Evolutionary conservation across 208 protist genomes (phyloP).

Genomic region (Wallacemonas sp.): DNA sequence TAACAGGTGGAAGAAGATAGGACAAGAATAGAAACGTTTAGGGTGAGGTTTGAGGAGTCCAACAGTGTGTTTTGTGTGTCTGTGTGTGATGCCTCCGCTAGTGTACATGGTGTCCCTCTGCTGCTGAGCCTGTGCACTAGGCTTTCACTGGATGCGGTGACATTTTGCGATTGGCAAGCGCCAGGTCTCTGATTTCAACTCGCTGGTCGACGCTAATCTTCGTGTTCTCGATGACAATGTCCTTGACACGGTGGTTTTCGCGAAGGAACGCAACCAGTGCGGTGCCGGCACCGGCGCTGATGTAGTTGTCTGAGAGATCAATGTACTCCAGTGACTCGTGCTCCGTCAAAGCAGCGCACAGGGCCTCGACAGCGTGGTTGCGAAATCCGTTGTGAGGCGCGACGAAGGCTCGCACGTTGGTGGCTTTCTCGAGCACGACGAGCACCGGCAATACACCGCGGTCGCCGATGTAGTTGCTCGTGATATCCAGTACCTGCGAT

Average conservation of each 20-base stretch:
- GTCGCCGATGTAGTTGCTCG: conserved; percentile 89
- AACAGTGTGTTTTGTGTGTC: too few species aligned
- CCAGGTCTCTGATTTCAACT: conserved; percentile 57
- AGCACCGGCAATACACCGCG: conserved; percentile 78
- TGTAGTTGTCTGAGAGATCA: conserved; percentile 90
- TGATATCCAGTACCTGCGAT: conserved; percentile 68
- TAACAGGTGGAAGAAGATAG: too few species aligned
- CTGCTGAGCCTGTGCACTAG: conserved; percentile 1
- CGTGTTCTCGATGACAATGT: conserved; percentile 80
- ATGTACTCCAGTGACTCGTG: conserved; percentile 70
- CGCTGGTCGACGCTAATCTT: conserved; percentile 84
- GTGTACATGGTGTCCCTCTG: background rate
- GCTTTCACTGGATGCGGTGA: background rate
- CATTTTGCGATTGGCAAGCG: conserved; percentile 39
- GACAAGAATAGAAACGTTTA: too few species aligned
- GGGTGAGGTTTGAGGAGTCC: too few species aligned
- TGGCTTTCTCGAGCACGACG: conserved; percentile 53
- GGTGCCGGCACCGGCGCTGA: conserved; percentile 84
- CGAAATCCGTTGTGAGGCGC: conserved; percentile 88
- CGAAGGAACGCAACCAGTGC: conserved; percentile 56
- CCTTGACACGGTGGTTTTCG: conserved; percentile 60
- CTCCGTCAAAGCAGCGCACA: conserved; percentile 44
- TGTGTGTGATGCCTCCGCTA: background rate
- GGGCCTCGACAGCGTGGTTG: conserved; percentile 64
- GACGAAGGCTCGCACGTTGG: conserved; percentile 51